These are phyloP conservation scores for Primulina huaijiensis DNA, from an alignment of 257 asterid genomes.

Conservation along the genomic window DNA sequence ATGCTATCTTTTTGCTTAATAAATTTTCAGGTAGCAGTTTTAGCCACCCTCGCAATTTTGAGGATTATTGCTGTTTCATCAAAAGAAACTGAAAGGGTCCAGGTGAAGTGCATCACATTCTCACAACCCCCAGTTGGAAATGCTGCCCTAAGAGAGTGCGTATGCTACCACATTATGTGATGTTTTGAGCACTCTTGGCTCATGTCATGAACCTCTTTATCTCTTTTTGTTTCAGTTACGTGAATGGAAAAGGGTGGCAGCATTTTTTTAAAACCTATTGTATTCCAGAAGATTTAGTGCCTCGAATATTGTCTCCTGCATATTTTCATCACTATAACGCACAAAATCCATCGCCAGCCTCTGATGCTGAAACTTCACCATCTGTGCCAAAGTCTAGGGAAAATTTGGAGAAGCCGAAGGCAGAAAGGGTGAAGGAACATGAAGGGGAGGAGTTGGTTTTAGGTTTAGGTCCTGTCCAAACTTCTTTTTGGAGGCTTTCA, in stretches of 20 bases:
- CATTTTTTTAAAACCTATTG: constrained; percentile 83
- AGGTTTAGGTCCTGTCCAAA: constrained; percentile 97
- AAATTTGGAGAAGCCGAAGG: constrained; percentile 51
- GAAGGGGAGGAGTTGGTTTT: constrained; percentile 89
- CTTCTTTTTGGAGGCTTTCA: constrained; percentile 93
- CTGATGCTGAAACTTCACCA: constrained; percentile 46
- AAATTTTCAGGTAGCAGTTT: constrained; percentile 77
- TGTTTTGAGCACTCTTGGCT: constrained; percentile 15
- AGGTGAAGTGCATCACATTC: constrained; percentile 92
- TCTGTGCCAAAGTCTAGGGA: constrained; percentile 42
- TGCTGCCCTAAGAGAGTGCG: constrained; percentile 94
- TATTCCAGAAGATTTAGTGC: constrained; percentile 98
- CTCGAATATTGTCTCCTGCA: constrained; percentile 98
- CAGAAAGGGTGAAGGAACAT: constrained; percentile 48
- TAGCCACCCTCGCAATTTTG: constrained; percentile 65
- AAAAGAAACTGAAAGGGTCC: constrained; percentile 78
- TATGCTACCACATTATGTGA: constrained; percentile 22
- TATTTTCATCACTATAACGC: constrained; percentile 95
- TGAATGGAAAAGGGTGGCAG: constrained; percentile 90
- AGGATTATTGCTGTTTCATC: constrained; percentile 80
- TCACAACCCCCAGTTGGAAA: constrained; percentile 99
- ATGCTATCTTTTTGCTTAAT: constrained; percentile 22
- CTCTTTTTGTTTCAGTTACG: constrained; percentile 59
- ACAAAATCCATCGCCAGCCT: constrained; percentile 33
- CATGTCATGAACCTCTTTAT: constrained; percentile 16